phyloP scores from a whole-genome alignment of 805 yeast species.

The Ogataea chonburiensis region DNA sequence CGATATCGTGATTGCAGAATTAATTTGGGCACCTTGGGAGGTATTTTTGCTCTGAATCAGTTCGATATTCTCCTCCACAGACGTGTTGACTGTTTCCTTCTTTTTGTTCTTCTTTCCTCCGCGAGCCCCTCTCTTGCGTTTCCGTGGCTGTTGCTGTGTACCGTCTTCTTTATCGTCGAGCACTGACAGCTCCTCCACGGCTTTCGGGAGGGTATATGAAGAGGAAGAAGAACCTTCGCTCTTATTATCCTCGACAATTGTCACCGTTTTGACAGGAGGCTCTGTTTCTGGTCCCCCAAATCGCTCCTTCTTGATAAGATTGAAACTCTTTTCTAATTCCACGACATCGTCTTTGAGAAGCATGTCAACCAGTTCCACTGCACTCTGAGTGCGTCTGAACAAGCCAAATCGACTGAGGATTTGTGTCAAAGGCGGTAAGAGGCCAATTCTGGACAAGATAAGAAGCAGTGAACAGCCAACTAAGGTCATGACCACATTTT shows the following conservation, averaged over 20 bases:
- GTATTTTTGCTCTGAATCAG: constrained; percentile 1
- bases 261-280: constrained; percentile 12
- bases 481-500: constrained; percentile 49
- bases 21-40: background rate
- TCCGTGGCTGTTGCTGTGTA: constrained; percentile 40
- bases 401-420: constrained; percentile 32
- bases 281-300: constrained; percentile 13
- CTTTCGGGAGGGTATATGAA: constrained; percentile 13
- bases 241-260: constrained; percentile 10
- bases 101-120: constrained; percentile 70
- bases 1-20: constrained; percentile 6
- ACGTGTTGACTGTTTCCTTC: constrained; percentile 21
- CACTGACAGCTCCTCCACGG: constrained; percentile 8
- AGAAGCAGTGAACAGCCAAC: constrained; percentile 38
- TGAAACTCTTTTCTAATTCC: constrained; percentile 28
- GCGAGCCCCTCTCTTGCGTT: constrained; percentile 79
- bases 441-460: constrained; percentile 38
- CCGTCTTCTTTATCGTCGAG: constrained; percentile 16
- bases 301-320: constrained; percentile 26
- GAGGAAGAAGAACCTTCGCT: constrained; percentile 18
- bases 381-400: constrained; percentile 34
- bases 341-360: constrained; percentile 29
- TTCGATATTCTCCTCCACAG: constrained; percentile 13
- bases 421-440: constrained; percentile 36
- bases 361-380: constrained; percentile 35